Evolutionary conservation across 1,284 basidiomycete genomes (phyloP).

Genomic region (Leucoagaricus sp.): DNA sequence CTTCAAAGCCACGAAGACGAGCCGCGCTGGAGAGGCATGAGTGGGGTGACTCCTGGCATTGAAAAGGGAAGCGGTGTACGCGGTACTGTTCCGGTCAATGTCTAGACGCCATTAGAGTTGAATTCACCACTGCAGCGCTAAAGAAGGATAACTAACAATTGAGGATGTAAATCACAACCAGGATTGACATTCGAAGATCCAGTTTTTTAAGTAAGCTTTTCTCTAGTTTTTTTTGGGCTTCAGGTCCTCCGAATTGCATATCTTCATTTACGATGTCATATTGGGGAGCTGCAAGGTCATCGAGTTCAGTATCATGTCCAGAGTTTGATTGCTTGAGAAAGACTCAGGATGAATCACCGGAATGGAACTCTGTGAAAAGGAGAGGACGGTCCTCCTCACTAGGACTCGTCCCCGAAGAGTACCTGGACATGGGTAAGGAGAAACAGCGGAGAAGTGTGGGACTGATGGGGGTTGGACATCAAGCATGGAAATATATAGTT

Average conservation of each 20-base stretch:
- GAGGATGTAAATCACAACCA: slow-evolving; percentile 68
- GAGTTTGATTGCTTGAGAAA: neutral
- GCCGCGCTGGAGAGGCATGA: slow-evolving; percentile 49
- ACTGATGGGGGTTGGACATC: neutral
- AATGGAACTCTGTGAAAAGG: neutral
- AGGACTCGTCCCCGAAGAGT: neutral
- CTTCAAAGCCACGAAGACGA: slow-evolving; percentile 68
- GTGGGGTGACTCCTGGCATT: neutral
- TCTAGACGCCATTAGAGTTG: slow-evolving; percentile 36
- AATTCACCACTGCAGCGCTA: neutral
- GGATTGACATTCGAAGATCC: slow-evolving; percentile 63
- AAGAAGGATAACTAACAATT: slow-evolving; percentile 50
- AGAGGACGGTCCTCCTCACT: slow-evolving; percentile 12
- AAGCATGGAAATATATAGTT: neutral
- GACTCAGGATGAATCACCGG: slow-evolving; percentile 13
- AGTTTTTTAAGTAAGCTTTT: slow-evolving; percentile 59
- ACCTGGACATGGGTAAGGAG: slow-evolving; percentile 10
- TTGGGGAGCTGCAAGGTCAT: slow-evolving; percentile 1
- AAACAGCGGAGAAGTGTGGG: slow-evolving; percentile 9
- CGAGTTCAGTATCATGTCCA: neutral
- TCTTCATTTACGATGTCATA: neutral
- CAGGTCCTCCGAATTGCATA: slow-evolving; percentile 14
- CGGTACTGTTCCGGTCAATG: slow-evolving; percentile 70
- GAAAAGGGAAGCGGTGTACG: slow-evolving; percentile 34
- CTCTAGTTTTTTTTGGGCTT: slow-evolving; percentile 47